A percentile compares a stretch with the other conserved stretches of the same genome.
phyloP scores from a whole-genome alignment of 768 basidiomycete species.

The Auricularia auricula-judae region DNA sequence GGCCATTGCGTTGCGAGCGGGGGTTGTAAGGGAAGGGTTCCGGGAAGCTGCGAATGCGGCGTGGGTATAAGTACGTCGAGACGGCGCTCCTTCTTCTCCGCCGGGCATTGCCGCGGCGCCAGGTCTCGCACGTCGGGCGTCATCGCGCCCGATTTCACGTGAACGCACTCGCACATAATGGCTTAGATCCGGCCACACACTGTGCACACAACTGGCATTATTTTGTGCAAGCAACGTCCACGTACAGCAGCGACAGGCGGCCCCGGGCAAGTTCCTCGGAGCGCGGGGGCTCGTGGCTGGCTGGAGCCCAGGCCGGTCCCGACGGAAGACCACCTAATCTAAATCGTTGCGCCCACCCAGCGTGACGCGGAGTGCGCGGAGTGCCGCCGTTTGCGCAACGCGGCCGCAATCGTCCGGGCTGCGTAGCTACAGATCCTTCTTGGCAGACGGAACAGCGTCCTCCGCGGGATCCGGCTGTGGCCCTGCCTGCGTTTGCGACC shows the following conservation, averaged over 20 bases:
- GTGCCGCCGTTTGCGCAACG: background rate
- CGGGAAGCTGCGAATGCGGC: background rate
- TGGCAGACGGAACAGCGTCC: background rate
- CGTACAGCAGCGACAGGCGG: too few relatives aligned
- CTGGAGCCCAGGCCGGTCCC: background rate
- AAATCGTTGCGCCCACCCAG: background rate
- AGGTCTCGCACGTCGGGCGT: too few relatives aligned
- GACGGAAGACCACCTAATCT: background rate
- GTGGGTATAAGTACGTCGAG: background rate
- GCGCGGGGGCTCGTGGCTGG: background rate
- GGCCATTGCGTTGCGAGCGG: background rate
- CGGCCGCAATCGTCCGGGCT: background rate
- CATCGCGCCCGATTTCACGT: too few relatives aligned
- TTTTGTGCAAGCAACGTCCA: too few relatives aligned
- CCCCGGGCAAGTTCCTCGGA: too few relatives aligned
- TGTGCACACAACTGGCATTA: too few relatives aligned
- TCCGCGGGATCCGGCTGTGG: background rate
- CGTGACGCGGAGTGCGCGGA: background rate
- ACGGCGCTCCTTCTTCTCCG: too few relatives aligned
- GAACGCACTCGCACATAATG: too few relatives aligned
- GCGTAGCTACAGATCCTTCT: background rate
- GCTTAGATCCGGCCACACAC: too few relatives aligned
- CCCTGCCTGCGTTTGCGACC: background rate
- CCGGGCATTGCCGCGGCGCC: too few relatives aligned
- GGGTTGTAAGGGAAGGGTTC: background rate